Evolutionary conservation across 176 grass and related monocot genomes (phyloP).

Genomic region (Themeda triandra): DNA sequence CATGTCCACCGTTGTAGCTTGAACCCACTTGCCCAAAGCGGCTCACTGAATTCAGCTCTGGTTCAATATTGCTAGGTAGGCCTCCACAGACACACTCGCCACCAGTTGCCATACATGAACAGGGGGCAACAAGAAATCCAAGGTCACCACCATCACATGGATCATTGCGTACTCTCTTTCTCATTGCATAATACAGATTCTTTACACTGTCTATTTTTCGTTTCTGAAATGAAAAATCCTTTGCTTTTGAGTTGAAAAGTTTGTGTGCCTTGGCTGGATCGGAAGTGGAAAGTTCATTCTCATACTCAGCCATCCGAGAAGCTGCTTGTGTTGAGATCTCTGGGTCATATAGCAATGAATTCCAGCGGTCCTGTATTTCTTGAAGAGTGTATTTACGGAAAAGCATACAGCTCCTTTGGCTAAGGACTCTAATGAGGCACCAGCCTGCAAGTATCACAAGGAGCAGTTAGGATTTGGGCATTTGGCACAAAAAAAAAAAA

Average conservation of each 20-base stretch:
- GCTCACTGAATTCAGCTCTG: constrained; percentile 29
- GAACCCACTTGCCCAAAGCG: constrained; percentile 35
- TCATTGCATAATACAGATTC: constrained; percentile 57
- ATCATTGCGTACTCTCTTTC: constrained; percentile 52
- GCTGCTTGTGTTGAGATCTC: constrained; percentile 46
- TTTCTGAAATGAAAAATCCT: constrained; percentile 59
- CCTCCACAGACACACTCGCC: constrained; percentile 35
- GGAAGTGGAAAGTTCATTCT: constrained; percentile 46
- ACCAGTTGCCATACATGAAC: constrained; percentile 34
- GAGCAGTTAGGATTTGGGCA: constrained; percentile 9
- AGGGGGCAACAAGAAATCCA: constrained; percentile 46
- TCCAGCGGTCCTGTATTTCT: constrained; percentile 72
- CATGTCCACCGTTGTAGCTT: constrained; percentile 35
- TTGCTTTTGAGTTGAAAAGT: constrained; percentile 58
- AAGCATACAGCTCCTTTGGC: constrained; percentile 68
- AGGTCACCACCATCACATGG: constrained; percentile 37
- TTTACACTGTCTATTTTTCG: constrained; percentile 56
- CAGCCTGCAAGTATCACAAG: constrained; percentile 38
- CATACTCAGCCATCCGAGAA: constrained; percentile 52
- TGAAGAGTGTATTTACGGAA: constrained; percentile 60
- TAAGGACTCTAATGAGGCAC: constrained; percentile 70
- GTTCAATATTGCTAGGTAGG: constrained; percentile 38
- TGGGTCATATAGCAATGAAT: constrained; percentile 50
- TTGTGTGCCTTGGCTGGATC: constrained; percentile 53
- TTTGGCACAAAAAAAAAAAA: neutral